Conservation (phyloP, 352 stramenopile genomes). For the Phytophthora sojae region DNA sequence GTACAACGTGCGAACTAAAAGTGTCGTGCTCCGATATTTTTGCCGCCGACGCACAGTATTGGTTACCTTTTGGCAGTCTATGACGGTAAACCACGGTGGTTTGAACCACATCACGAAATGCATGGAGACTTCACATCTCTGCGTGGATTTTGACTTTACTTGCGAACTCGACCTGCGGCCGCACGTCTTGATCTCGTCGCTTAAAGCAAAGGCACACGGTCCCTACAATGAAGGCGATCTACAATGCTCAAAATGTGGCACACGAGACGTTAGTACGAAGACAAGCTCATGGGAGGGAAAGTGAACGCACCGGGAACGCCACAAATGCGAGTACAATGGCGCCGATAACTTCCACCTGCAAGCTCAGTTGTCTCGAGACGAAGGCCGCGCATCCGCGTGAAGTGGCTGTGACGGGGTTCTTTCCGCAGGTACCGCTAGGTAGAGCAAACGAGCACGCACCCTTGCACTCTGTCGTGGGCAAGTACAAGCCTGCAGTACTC, state of each 20-base stretch:
- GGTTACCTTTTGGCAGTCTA: no score
- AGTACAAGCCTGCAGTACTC: constrained; percentile 40
- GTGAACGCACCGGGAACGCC: constrained; percentile 57
- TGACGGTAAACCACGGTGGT: no score
- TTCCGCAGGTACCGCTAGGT: constrained; percentile 65
- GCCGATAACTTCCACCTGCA: constrained; percentile 55
- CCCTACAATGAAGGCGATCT: constrained; percentile 59
- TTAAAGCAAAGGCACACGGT: constrained; percentile 79
- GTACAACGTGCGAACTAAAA: no score
- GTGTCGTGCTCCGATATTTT: no score
- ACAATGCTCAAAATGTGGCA: not conserved
- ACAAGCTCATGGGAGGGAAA: not conserved
- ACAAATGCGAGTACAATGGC: constrained; percentile 45
- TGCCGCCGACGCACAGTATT: no score
- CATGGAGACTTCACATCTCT: constrained; percentile 32
- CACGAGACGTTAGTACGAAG: not conserved
- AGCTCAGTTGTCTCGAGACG: constrained; percentile 47
- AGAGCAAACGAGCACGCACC: constrained; percentile 65
- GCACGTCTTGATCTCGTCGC: constrained; percentile 72
- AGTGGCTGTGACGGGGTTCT: constrained; percentile 55
- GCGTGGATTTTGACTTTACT: constrained; percentile 61
- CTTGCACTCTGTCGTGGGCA: constrained; percentile 59
- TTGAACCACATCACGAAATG: not conserved
- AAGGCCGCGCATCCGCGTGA: constrained; percentile 68
- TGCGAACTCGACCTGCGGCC: constrained; percentile 64